phyloP scores from a whole-genome alignment of 306 rosid genomes.

The Bauhinia variegata region DNA sequence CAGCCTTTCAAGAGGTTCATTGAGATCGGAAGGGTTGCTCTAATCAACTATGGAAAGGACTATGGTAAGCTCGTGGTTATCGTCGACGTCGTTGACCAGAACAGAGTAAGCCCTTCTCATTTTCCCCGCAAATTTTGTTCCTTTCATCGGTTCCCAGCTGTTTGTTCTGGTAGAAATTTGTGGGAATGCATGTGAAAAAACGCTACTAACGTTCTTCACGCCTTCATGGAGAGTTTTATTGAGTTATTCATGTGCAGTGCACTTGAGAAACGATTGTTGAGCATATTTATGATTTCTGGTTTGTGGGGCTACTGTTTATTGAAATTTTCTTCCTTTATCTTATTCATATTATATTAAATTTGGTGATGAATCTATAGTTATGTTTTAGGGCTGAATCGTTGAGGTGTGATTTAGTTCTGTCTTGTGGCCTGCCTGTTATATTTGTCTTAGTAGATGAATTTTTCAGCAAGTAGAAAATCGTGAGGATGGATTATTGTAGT shows the following conservation, averaged over 20 bases:
- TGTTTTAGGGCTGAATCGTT: too few relatives aligned
- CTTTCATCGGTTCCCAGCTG: neutral
- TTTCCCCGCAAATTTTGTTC: neutral
- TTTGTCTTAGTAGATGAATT: too few relatives aligned
- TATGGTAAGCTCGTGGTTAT: constrained; percentile 92
- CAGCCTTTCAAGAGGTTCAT: constrained; percentile 94
- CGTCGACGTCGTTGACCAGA: constrained; percentile 92
- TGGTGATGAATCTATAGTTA: too few relatives aligned
- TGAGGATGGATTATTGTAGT: neutral
- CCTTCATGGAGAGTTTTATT: too few relatives aligned
- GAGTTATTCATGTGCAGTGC: too few relatives aligned
- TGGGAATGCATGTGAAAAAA: neutral
- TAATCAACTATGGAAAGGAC: constrained; percentile 85
- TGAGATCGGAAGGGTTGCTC: constrained; percentile 94
- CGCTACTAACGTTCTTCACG: neutral
- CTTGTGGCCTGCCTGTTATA: too few relatives aligned
- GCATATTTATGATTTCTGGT: neutral
- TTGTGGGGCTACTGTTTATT: too few relatives aligned
- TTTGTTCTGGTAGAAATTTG: neutral
- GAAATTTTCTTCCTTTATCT: too few relatives aligned
- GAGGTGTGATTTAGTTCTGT: too few relatives aligned
- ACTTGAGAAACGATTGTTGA: neutral
- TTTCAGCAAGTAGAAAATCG: too few relatives aligned
- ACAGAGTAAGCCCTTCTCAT: constrained; percentile 47
- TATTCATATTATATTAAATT: too few relatives aligned